Evolutionary conservation across 345 rosid species (phyloP).

Genomic region (Turritis glabra): DNA sequence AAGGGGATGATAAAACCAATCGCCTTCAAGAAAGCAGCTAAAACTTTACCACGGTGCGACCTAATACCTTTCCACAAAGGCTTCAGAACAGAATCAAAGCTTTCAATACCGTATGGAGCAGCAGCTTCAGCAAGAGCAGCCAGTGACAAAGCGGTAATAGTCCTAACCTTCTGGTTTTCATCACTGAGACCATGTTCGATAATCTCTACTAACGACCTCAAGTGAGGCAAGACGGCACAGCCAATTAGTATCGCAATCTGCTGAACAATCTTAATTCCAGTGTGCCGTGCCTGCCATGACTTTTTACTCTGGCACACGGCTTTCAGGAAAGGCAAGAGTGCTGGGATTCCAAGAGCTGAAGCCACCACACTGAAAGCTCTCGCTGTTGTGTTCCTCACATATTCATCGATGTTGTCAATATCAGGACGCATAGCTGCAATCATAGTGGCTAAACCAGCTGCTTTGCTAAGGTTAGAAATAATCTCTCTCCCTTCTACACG

Average conservation of each 20-base stretch:
- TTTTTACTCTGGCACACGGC: conserved; percentile 99
- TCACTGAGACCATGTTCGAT: conserved; percentile 94
- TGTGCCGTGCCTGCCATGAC: conserved; percentile 99
- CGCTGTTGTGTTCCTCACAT: conserved; percentile 98
- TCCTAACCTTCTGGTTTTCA: conserved; percentile 97
- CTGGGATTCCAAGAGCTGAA: conserved; percentile 97
- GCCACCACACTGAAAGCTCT: conserved; percentile 99
- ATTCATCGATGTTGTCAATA: conserved; percentile 96
- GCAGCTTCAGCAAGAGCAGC: conserved; percentile 99
- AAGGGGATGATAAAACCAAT: conserved; percentile 98
- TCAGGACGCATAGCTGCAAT: conserved; percentile 99
- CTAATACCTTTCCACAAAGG: conserved; percentile 99
- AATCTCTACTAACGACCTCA: conserved; percentile 89
- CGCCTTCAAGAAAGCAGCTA: conserved; percentile 99
- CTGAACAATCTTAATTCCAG: conserved; percentile 99
- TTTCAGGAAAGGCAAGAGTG: conserved; percentile 86
- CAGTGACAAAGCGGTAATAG: conserved; percentile 95
- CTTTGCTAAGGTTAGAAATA: conserved; percentile 95
- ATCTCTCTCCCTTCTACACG: conserved; percentile 99
- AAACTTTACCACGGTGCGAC: conserved; percentile 96
- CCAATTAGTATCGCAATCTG: conserved; percentile 98
- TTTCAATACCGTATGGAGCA: conserved; percentile 99
- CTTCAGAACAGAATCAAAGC: conserved; percentile 94
- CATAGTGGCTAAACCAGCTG: conserved; percentile 99
- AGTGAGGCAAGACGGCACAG: conserved; percentile 97